These are phyloP conservation scores for Aspergillus panamensis DNA, from an alignment of 495 filamentous ascomycete species.

Conservation along the genomic window DNA sequence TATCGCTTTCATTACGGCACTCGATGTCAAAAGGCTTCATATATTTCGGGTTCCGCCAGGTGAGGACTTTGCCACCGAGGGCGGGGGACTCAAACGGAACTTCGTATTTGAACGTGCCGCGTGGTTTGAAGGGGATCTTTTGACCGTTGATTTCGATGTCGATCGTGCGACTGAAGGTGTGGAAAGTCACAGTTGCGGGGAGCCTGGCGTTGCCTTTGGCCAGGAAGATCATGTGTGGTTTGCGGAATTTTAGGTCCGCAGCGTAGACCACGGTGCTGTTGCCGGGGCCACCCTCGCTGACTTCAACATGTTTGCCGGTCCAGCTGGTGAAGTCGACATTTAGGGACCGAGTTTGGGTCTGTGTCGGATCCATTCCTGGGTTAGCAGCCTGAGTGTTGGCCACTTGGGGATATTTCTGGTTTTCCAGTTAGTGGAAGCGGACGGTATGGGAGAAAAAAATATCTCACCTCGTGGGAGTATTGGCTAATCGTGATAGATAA, in stretches of 20 bases:
- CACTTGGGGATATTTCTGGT: neutral
- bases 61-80: neutral
- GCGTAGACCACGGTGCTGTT: constrained; percentile 14
- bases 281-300: constrained; percentile 4
- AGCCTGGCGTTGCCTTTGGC: constrained; percentile 3
- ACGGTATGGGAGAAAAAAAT: neutral
- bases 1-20: constrained; percentile 6
- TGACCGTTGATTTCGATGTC: constrained; percentile 18
- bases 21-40: constrained; percentile 8
- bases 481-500: neutral
- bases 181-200: constrained; percentile 18
- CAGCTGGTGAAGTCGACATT: constrained; percentile 20
- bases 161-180: constrained; percentile 13
- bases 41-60: constrained; percentile 2
- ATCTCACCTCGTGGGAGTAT: neutral
- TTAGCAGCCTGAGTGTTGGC: no score
- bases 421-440: neutral
- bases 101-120: constrained; percentile 3
- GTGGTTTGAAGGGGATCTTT: constrained; percentile 3
- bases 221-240: constrained; percentile 20
- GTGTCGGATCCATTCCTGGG: neutral
- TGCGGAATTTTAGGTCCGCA: constrained; percentile 14
- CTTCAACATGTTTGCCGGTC: constrained; percentile 12
- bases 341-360: neutral
- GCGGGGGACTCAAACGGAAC: constrained; percentile 7